Conservation (phyloP, 73 alveolate genomes). For the Uronychia setigera region DNA sequence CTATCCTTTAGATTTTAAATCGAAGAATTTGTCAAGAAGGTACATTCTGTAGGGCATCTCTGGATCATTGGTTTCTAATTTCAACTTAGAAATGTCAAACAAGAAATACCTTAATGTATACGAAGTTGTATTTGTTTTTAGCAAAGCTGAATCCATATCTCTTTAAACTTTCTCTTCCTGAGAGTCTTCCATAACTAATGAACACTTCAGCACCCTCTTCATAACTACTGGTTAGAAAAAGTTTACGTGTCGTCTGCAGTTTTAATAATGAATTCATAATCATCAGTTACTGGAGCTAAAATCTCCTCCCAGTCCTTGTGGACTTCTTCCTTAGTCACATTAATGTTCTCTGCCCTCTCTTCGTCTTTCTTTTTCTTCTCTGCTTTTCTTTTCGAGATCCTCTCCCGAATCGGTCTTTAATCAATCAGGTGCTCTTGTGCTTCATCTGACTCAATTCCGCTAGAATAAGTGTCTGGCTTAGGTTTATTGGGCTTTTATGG, state of each 20-base stretch:
- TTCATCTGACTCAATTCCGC: not conserved
- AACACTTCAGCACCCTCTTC: conserved; percentile 55
- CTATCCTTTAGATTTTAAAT: conserved; percentile 12
- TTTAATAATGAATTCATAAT: conserved; percentile 39
- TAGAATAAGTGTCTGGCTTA: no score
- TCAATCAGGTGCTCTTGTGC: not conserved
- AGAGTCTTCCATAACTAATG: conserved; percentile 67
- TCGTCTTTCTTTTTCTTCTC: not conserved
- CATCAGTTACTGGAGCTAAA: conserved; percentile 39
- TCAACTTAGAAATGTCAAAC: conserved; percentile 3
- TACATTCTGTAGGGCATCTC: conserved; percentile 28
- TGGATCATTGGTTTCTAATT: conserved; percentile 44
- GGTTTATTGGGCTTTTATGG: no score
- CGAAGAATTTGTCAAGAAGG: conserved; percentile 35
- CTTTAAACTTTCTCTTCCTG: conserved; percentile 56
- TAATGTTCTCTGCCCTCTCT: not conserved
- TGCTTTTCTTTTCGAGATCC: not conserved
- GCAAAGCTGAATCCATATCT: conserved; percentile 68
- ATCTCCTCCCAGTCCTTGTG: conserved; percentile 32
- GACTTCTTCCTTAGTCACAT: conserved; percentile 35
- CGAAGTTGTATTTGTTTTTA: conserved; percentile 66
- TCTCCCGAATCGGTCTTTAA: not conserved
- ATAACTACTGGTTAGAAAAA: conserved; percentile 3
- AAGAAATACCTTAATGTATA: conserved; percentile 43
- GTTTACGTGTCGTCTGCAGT: conserved; percentile 26